Evolutionary conservation across 2,329 filamentous ascomycete species (phyloP).

Genomic region (Amylocarpus encephaloides): DNA sequence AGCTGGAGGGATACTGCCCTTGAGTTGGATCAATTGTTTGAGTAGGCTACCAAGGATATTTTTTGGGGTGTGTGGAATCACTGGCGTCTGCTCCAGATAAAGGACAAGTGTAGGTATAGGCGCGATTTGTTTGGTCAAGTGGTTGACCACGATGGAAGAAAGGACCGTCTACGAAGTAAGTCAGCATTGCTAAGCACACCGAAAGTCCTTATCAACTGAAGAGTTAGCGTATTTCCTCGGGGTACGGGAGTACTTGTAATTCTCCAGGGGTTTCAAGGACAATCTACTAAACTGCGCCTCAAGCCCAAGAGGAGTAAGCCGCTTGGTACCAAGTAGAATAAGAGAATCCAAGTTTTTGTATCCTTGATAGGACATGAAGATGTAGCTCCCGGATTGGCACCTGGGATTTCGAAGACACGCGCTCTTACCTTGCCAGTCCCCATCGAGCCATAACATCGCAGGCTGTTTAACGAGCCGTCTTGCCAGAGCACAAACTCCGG

Average conservation of each 20-base stretch:
- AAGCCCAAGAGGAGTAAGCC: no score
- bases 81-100: conserved; percentile 13
- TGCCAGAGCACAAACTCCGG: conserved; percentile 13
- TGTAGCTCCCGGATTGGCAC: no score
- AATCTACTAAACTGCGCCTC: no score
- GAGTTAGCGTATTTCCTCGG: no score
- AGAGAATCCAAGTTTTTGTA: no score
- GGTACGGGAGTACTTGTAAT: no score
- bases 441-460: conserved; percentile 13
- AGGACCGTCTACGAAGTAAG: conserved; percentile 11
- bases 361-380: no score
- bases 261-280: no score
- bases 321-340: no score
- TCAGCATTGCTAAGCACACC: not conserved
- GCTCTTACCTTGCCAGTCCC: conserved; percentile 16
- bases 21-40: conserved; percentile 30
- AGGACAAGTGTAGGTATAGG: conserved; percentile 11
- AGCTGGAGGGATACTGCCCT: not conserved
- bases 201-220: no score
- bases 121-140: not conserved
- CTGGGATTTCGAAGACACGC: not conserved
- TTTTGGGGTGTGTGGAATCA: conserved; percentile 3
- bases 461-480: conserved; percentile 7
- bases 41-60: conserved; percentile 29
- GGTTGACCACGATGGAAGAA: conserved; percentile 10